Percentiles rank a stretch among this genome's conserved stretches.
phyloP scores from a whole-genome alignment of 768 basidiomycete species.

The Xanthoconium purpureum region DNA sequence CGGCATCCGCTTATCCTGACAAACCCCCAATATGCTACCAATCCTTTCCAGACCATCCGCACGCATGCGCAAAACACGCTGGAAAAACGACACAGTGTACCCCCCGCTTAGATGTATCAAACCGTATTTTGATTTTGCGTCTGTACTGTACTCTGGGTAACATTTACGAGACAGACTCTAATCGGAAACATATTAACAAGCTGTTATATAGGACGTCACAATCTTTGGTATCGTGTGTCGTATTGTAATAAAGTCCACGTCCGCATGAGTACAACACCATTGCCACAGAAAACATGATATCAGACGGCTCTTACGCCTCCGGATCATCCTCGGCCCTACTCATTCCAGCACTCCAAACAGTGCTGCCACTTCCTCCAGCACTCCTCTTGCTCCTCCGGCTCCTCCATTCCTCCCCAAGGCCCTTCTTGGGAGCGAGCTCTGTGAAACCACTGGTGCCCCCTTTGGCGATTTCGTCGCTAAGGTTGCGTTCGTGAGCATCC shows the following conservation, averaged over 20 bases:
- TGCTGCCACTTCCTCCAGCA: conserved; percentile 67
- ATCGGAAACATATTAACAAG: conserved; percentile 18
- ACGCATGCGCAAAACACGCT: conserved; percentile 79
- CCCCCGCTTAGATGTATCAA: neutral
- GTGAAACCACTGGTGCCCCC: conserved; percentile 76
- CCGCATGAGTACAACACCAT: conserved; percentile 10
- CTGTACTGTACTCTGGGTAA: neutral
- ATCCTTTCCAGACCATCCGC: conserved; percentile 77
- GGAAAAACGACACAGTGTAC: conserved; percentile 42
- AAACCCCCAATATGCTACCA: conserved; percentile 59
- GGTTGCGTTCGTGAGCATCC: conserved; percentile 71
- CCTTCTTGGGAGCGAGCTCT: conserved; percentile 56
- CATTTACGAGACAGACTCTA: neutral
- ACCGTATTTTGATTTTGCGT: neutral
- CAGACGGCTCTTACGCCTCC: conserved; percentile 27
- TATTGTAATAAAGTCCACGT: conserved; percentile 24
- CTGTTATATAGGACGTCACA: conserved; percentile 20
- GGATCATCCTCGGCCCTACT: conserved; percentile 53
- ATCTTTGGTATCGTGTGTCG: conserved; percentile 19
- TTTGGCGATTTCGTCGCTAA: conserved; percentile 73
- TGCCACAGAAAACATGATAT: neutral
- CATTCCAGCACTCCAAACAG: conserved; percentile 87
- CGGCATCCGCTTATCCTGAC: conserved; percentile 68
- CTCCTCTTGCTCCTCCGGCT: conserved; percentile 49
- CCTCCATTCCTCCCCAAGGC: conserved; percentile 49